Conservation (phyloP, 805 yeast species). For the Saccharomycopsis oosterbeekiorum region DNA sequence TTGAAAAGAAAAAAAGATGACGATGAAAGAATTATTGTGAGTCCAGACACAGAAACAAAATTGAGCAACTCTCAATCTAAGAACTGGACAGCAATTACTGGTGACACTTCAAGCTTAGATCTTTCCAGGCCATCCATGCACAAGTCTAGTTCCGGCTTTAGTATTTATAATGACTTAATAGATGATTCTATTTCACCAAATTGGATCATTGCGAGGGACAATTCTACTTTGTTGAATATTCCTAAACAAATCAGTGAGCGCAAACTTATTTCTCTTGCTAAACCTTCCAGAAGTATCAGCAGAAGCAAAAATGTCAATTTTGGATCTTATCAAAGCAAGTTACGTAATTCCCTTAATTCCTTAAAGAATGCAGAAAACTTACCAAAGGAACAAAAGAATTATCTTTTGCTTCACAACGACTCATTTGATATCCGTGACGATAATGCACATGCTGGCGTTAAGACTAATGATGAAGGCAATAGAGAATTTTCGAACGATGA, state of each 20-base stretch:
- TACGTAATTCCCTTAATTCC: constrained; percentile 11
- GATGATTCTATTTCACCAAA: constrained; percentile 18
- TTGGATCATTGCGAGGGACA: constrained; percentile 19
- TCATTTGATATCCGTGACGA: constrained; percentile 6
- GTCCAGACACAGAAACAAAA: neutral
- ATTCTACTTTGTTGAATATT: constrained; percentile 17
- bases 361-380: constrained; percentile 8
- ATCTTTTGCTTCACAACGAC: constrained; percentile 11
- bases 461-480: neutral
- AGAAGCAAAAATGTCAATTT: constrained; percentile 15
- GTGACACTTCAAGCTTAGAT: constrained; percentile 15
- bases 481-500: constrained; percentile 8
- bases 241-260: constrained; percentile 13
- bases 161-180: constrained; percentile 15
- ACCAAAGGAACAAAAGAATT: constrained; percentile 14
- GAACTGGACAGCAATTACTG: constrained; percentile 14
- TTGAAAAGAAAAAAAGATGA: neutral
- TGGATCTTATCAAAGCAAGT: constrained; percentile 13
- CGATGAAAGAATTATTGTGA: neutral
- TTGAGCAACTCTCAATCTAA: neutral
- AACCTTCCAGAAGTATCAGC: constrained; percentile 14
- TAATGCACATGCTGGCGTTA: neutral
- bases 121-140: constrained; percentile 4
- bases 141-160: constrained; percentile 13
- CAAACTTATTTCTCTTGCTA: constrained; percentile 5